A percentile compares a stretch with the other conserved stretches of the same genome.
Evolutionary conservation across 352 stramenopile species (phyloP).

Genomic region (Pythium grandisporangium): DNA sequence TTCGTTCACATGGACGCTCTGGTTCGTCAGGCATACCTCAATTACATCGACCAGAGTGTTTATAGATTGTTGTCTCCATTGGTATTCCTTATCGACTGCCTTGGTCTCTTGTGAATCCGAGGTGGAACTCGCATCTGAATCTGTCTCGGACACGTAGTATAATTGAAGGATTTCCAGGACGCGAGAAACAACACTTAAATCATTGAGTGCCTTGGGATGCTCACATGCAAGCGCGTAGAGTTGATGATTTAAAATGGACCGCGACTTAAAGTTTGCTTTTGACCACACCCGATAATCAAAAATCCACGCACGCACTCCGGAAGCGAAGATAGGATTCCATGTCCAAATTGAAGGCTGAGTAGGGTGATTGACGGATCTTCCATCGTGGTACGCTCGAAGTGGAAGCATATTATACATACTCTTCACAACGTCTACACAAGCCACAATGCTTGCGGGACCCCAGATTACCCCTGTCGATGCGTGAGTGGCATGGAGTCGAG

Average conservation of each 20-base stretch:
- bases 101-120: conserved; percentile 33
- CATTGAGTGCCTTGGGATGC: conserved; percentile 54
- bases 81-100: conserved; percentile 32
- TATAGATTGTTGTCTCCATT: conserved; percentile 73
- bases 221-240: conserved; percentile 64
- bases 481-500: conserved; percentile 39
- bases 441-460: conserved; percentile 54
- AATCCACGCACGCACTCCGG: conserved; percentile 47
- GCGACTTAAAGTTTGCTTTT: conserved; percentile 51
- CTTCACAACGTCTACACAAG: conserved; percentile 56
- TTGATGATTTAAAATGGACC: conserved; percentile 79
- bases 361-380: conserved; percentile 27
- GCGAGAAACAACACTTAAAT: conserved; percentile 46
- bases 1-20: conserved; percentile 61
- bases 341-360: conserved; percentile 57
- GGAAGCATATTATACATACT: conserved; percentile 47
- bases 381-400: conserved; percentile 1
- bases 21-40: conserved; percentile 68
- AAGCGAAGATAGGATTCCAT: conserved; percentile 69
- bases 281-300: conserved; percentile 68
- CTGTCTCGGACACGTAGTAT: conserved; percentile 27
- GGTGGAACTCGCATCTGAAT: not conserved
- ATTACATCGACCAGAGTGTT: conserved; percentile 67
- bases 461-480: conserved; percentile 27
- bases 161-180: conserved; percentile 50